Evolutionary conservation across 108 stramenopile genomes (phyloP).

Genomic region (Conticribra weissflogii): DNA sequence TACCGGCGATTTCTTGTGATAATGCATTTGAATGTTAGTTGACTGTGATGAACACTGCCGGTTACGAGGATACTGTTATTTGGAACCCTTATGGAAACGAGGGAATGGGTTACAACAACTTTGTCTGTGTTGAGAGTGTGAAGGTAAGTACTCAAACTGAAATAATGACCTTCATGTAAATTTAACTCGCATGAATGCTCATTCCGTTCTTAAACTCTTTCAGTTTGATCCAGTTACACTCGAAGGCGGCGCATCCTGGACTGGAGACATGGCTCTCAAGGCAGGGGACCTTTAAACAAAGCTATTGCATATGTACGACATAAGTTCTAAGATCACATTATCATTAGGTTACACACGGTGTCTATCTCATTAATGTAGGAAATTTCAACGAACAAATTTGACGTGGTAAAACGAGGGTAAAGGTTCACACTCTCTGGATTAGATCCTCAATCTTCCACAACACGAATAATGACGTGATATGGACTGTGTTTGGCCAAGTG

Average conservation of each 20-base stretch:
- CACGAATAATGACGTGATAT: too few species aligned
- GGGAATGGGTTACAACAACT: slow-evolving; percentile 96
- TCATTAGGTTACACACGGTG: too few species aligned
- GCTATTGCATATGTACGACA: too few species aligned
- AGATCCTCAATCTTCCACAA: too few species aligned
- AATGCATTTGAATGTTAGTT: slow-evolving; percentile 42
- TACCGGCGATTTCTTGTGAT: slow-evolving; percentile 9
- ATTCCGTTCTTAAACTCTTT: neutral
- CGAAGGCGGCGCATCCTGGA: slow-evolving; percentile 74
- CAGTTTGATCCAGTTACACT: slow-evolving; percentile 87
- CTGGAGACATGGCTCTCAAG: slow-evolving; percentile 80
- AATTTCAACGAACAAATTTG: too few species aligned
- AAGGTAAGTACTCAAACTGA: slow-evolving; percentile 60
- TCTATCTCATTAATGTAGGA: too few species aligned
- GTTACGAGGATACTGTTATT: slow-evolving; percentile 93
- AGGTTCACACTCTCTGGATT: too few species aligned
- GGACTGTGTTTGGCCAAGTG: too few species aligned
- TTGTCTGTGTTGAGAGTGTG: slow-evolving; percentile 94
- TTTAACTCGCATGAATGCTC: neutral
- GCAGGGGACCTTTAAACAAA: slow-evolving; percentile 49
- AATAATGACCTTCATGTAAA: too few species aligned
- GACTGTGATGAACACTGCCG: slow-evolving; percentile 81
- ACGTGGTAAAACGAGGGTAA: too few species aligned
- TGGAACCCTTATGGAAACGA: slow-evolving; percentile 96
- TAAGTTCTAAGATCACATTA: too few species aligned